Evolutionary conservation across 768 basidiomycete genomes (phyloP), one percentile per base, ranked within the genome.

Genomic region (Albatrellus ellisii): DNA sequence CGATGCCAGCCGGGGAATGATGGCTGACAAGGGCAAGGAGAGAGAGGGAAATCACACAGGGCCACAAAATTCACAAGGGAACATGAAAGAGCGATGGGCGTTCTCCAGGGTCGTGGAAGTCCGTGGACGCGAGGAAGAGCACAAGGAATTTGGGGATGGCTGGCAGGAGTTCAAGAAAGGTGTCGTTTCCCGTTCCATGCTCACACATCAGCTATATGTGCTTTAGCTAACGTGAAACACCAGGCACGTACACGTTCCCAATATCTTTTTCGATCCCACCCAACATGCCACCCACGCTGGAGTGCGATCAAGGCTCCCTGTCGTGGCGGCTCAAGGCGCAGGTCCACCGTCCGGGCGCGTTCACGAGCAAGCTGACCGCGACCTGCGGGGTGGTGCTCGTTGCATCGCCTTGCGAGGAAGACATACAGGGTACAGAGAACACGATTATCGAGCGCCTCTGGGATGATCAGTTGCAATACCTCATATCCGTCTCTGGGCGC

Each of bases 141-240:
- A 51, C 22, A 64, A 68, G 43, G 66, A 67, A 18, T 56, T 56
- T 4, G 66, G 64, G 10, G 62, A 70, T 39, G 68, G 70, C 4
- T 97, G 89, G 88, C 80, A 81, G 55, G 81, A 92, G 58, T 94
- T 94, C 59, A 75, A 79, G 52, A 78, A 83, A 63, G 91, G 90
- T 83, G 41, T 28, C 65, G 6, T 3, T 21, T 1, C 22, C 12
- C 15, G 24, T 34, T 11, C 15, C 18, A n/a, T n/a, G n/a, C n/a
- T n/a, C n/a, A n/a, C n/a, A n/a, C n/a, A n/a, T n/a, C n/a, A n/a
- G n/a, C n/a, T n/a, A n/a, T n/a, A n/a, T n/a, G n/a, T n/a, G n/a
- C n/a, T n/a, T n/a, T n/a, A n/a, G n/a, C n/a, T n/a, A n/a, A n/a
- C n/a, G 26, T 28, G 39, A 8, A 31, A 10, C 10, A 20, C 25